Evolutionary conservation across 768 basidiomycete species (phyloP).

Genomic region (Panus rudis): DNA sequence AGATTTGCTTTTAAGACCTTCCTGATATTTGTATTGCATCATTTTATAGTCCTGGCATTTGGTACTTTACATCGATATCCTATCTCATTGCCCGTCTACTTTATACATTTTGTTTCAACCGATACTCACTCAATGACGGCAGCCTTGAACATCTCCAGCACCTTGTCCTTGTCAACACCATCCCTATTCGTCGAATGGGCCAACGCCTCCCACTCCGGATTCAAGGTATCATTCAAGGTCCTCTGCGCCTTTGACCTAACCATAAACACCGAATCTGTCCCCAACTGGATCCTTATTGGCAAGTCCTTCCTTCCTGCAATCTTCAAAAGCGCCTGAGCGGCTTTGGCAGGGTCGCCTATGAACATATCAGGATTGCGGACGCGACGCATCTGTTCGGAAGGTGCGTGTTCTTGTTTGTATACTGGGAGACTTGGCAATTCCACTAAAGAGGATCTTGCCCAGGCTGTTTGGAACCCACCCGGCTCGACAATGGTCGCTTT

Average conservation of each 20-base stretch:
- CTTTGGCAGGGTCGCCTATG: constrained; percentile 13
- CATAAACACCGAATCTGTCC: constrained; percentile 9
- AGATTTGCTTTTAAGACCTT: no score
- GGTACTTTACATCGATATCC: no score
- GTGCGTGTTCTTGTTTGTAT: constrained; percentile 7
- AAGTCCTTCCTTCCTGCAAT: constrained; percentile 7
- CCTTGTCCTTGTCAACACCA: constrained; percentile 6
- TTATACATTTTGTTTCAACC: no score
- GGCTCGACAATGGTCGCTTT: constrained; percentile 12
- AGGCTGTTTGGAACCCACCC: constrained; percentile 17
- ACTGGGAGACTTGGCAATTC: constrained; percentile 1
- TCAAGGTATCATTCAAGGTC: constrained; percentile 9
- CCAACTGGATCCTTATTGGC: constrained; percentile 14
- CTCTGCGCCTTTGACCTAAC: constrained; percentile 10
- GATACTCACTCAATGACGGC: no score
- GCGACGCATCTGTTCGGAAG: constrained; percentile 1
- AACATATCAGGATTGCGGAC: background rate
- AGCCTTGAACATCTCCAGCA: constrained; percentile 6
- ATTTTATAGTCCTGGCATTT: no score
- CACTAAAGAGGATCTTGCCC: constrained; percentile 10
- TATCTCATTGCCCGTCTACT: no score
- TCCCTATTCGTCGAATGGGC: constrained; percentile 10
- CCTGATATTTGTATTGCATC: no score
- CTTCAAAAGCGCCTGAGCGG: constrained; percentile 9
- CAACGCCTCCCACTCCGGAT: constrained; percentile 7